Percentiles rank a stretch among this genome's conserved stretches.
Conservation (phyloP, 305 asterid species). For the Ilex paraguariensis region DNA sequence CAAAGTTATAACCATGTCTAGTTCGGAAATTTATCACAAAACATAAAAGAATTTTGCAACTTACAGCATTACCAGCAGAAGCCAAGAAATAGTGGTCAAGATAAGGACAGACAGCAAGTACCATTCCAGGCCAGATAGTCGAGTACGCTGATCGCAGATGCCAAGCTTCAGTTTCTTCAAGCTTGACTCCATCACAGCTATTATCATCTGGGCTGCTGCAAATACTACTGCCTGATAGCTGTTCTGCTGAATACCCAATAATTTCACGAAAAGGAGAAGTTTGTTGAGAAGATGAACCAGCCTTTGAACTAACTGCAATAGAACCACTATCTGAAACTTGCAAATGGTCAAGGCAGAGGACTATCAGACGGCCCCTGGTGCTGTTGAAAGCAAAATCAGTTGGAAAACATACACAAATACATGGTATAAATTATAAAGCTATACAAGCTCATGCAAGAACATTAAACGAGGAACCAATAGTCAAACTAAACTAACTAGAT, state of each 20-base stretch:
- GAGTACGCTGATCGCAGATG: conserved; percentile 60
- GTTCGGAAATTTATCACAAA: background rate
- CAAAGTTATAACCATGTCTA: too few relatives aligned
- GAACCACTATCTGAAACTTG: conserved; percentile 74
- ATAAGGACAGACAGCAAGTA: conserved; percentile 83
- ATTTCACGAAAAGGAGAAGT: conserved; percentile 48
- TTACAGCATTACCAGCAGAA: conserved; percentile 84
- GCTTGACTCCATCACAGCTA: conserved; percentile 71
- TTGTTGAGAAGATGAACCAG: conserved; percentile 53
- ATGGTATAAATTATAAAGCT: background rate
- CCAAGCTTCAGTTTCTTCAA: conserved; percentile 90
- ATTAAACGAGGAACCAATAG: conserved; percentile 1
- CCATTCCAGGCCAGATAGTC: conserved; percentile 74
- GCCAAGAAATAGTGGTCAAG: conserved; percentile 86
- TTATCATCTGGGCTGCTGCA: conserved; percentile 89
- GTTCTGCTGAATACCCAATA: conserved; percentile 56
- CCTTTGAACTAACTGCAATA: conserved; percentile 40
- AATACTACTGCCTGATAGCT: conserved; percentile 63
- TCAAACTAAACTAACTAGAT: conserved; percentile 5
- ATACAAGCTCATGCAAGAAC: background rate
- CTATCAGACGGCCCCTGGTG: conserved; percentile 84
- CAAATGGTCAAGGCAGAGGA: conserved; percentile 70
- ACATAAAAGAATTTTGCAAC: conserved; percentile 31
- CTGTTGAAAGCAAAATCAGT: conserved; percentile 35
- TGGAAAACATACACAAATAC: conserved; percentile 7